Base-by-base conservation (phyloP, 2,329 filamentous ascomycete species). In the Colletotrichum gloeosporioides region DNA sequence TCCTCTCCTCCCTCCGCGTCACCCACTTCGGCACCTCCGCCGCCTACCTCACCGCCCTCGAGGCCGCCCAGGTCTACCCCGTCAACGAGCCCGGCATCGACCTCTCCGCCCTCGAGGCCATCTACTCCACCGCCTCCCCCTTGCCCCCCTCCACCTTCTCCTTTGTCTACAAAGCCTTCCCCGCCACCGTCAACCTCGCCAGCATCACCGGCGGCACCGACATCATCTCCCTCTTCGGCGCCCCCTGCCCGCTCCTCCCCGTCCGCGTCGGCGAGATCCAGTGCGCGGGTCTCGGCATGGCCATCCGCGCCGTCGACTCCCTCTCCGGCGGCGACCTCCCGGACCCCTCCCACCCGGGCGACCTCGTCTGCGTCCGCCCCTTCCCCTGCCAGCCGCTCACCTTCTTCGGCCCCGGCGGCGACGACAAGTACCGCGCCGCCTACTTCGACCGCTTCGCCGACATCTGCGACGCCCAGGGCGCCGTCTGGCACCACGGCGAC, bases 161-260 rank as follows among this genome's bases (percentile, higher is more conserved):
- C 73, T 99, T 98, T 82, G 93, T 98, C 69, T 98, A 99, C 86
- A 87, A 90, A 31, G 94, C 94, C 2, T 98, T 99, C 82, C 95
- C 96, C 3, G 82, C 90, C 0, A 88, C 90, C n/a, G 89, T 99
- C 79, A 96, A 98, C 84, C 91, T 99, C 9, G 95, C 93, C 65
- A 98, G 95, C 73, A 99, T 99, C 81, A 99, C 96, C 0, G 97
- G 97, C 49, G 97, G 96, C 66, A 99, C 96, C 4, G 97, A 99
- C 83, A 99, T 99, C 80, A 95, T 99, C 78, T 98, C 96, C 1
- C 91, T 99, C 39, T 99, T 99, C 81, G 96, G 96, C 59, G 93
- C 95, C 0, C 95, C 96, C 1, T 96, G 94, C 71, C 94, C 94
- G 0, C 88, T 96, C 6, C 88, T 95, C 2, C 94, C 95, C 2